A percentile compares a stretch with the other conserved stretches of the same genome.
Evolutionary conservation across 371 early-diverging fungal species (phyloP).

Genomic region (Apophysomyces ossiformis): DNA sequence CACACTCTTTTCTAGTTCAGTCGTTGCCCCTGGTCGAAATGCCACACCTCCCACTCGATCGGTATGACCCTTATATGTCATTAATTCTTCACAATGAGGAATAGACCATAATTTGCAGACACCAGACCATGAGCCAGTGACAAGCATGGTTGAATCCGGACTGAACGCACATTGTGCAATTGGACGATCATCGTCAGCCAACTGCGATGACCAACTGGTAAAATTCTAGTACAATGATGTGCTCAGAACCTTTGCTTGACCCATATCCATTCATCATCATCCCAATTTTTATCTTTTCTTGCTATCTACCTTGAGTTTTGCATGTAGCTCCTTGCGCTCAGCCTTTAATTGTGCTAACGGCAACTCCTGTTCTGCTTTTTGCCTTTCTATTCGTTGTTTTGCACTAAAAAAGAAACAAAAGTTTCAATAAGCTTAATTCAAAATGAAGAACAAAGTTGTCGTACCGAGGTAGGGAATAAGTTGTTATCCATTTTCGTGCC

Average conservation of each 20-base stretch:
- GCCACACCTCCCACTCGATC: constrained; percentile 90
- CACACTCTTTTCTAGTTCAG: constrained; percentile 58
- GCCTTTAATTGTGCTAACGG: constrained; percentile 77
- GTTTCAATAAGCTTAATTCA: neutral
- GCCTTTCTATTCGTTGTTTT: constrained; percentile 67
- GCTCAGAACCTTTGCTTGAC: too few relatives aligned
- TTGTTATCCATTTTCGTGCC: constrained; percentile 76
- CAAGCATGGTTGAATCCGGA: constrained; percentile 78
- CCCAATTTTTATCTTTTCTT: neutral
- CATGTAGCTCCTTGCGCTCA: constrained; percentile 78
- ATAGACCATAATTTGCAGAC: constrained; percentile 86
- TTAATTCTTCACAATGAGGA: constrained; percentile 67
- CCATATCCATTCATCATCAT: neutral
- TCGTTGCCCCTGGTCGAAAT: constrained; percentile 86
- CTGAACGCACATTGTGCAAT: constrained; percentile 80
- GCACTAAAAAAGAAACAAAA: constrained; percentile 56
- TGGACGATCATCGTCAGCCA: constrained; percentile 88
- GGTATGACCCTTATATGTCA: constrained; percentile 76
- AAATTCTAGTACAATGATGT: constrained; percentile 28
- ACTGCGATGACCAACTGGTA: constrained; percentile 80
- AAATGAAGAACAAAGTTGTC: neutral
- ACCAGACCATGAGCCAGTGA: constrained; percentile 90
- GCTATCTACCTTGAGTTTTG: constrained; percentile 63
- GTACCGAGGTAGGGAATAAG: constrained; percentile 80
- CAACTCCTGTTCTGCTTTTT: constrained; percentile 69